Percentiles rank a stretch among this genome's conserved stretches.
These are phyloP conservation scores for Geotrichum bryndzae DNA, from an alignment of 1,139 yeast genomes.

Conservation along the genomic window DNA sequence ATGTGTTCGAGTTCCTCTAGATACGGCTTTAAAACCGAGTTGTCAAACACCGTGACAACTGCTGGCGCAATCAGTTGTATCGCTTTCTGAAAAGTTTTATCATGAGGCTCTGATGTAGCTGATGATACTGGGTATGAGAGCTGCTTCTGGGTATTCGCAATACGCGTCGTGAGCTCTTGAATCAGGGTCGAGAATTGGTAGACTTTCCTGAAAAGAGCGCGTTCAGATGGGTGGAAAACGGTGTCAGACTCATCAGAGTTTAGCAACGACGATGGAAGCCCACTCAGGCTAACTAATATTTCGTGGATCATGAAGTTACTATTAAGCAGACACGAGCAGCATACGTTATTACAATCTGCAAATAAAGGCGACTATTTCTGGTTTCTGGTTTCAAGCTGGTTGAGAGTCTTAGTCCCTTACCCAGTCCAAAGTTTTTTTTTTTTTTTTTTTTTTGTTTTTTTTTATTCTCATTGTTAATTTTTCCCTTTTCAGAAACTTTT, in stretches of 20 bases:
- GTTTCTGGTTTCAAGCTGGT: neutral
- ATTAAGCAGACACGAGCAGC: neutral
- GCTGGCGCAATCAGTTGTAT: slow-evolving; percentile 7
- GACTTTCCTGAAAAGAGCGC: slow-evolving; percentile 18
- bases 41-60: slow-evolving; percentile 7
- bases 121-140: neutral
- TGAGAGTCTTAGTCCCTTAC: neutral
- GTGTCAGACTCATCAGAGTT: slow-evolving; percentile 6
- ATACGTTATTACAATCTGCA: neutral
- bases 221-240: slow-evolving; percentile 18
- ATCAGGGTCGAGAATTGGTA: slow-evolving; percentile 1
- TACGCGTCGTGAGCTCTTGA: neutral
- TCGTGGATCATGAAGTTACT: slow-evolving; percentile 17
- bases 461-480: neutral
- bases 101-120: neutral
- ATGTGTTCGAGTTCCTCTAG: slow-evolving; percentile 4
- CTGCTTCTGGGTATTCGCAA: slow-evolving; percentile 1
- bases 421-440: neutral
- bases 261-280: slow-evolving; percentile 24
- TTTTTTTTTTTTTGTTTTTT: neutral
- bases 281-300: slow-evolving; percentile 23
- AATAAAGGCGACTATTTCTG: neutral
- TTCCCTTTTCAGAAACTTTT: neutral
- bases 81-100: slow-evolving; percentile 2
- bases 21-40: slow-evolving; percentile 5